Conservation (phyloP, 202 grass and related monocot species). For the Saccharum hybrid region DNA sequence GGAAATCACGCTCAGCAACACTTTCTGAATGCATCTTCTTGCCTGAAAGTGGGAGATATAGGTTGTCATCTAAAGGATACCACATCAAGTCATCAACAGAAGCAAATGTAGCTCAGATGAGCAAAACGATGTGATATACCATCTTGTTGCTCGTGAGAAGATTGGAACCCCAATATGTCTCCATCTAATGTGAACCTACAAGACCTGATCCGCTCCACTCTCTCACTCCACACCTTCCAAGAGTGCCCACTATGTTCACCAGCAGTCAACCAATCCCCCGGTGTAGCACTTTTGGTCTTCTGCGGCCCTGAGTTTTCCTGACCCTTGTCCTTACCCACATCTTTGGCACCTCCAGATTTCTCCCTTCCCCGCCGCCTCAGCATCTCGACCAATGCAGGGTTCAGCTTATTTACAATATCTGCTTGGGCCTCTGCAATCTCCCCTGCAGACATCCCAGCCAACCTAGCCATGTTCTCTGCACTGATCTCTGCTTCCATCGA, state of each 20-base stretch:
- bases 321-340: constrained; percentile 38
- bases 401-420: constrained; percentile 85
- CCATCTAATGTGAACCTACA: constrained; percentile 88
- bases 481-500: constrained; percentile 69
- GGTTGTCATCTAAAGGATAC: constrained; percentile 25
- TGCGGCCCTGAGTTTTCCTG: constrained; percentile 8
- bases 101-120: constrained; percentile 31
- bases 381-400: constrained; percentile 72
- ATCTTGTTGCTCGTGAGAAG: constrained; percentile 51
- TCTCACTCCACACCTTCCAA: constrained; percentile 87
- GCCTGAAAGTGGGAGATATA: constrained; percentile 51
- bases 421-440: constrained; percentile 81
- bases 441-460: constrained; percentile 77
- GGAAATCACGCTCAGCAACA: constrained; percentile 83
- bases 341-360: constrained; percentile 59
- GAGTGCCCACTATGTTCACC: constrained; percentile 52
- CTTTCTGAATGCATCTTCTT: constrained; percentile 57
- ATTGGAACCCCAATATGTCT: constrained; percentile 65
- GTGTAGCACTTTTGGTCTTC: constrained; percentile 41
- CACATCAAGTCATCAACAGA: background rate
- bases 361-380: constrained; percentile 58
- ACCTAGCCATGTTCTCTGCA: constrained; percentile 67
- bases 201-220: constrained; percentile 74
- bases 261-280: constrained; percentile 48
- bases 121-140: constrained; percentile 56